These are phyloP conservation scores for Colletotrichum magnum DNA, from an alignment of 2,329 filamentous ascomycete species.

Conservation along the genomic window DNA sequence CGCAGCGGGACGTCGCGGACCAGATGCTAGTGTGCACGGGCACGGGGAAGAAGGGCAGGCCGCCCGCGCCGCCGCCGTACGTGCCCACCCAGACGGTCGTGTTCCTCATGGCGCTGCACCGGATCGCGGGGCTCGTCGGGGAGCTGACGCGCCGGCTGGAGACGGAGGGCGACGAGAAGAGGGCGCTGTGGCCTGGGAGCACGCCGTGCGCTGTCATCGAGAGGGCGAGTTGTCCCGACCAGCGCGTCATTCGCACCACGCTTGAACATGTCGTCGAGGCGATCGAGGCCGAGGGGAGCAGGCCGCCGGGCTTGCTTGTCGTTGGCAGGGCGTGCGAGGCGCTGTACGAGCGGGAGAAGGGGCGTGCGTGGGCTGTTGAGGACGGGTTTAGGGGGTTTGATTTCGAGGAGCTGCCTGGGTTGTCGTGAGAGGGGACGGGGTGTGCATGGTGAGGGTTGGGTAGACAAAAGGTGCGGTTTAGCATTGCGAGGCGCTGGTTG, in stretches of 20 bases:
- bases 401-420: slow-evolving; percentile 47
- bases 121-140: slow-evolving; percentile 80
- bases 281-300: slow-evolving; percentile 88
- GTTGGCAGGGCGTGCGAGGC: slow-evolving; percentile 88
- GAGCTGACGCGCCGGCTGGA: slow-evolving; percentile 72
- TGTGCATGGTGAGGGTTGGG: neutral
- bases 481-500: slow-evolving; percentile 11
- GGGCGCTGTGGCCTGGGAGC: slow-evolving; percentile 75
- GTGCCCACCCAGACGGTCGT: slow-evolving; percentile 85
- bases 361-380: slow-evolving; percentile 84
- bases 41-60: slow-evolving; percentile 89
- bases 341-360: slow-evolving; percentile 70
- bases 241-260: slow-evolving; percentile 91
- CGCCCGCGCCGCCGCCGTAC: slow-evolving; percentile 86
- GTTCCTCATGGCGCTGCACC: slow-evolving; percentile 95
- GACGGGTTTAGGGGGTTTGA: slow-evolving; percentile 87
- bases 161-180: slow-evolving; percentile 46
- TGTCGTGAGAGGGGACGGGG: slow-evolving; percentile 16
- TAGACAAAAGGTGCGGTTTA: neutral
- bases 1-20: slow-evolving; percentile 90
- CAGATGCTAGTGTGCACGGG: slow-evolving; percentile 97
- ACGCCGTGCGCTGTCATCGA: slow-evolving; percentile 95
- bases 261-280: slow-evolving; percentile 84
- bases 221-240: slow-evolving; percentile 92
- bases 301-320: slow-evolving; percentile 90